These are phyloP conservation scores for Alternaria angustiovoidea DNA, from an alignment of 2,329 filamentous ascomycete species.

Conservation along the genomic window DNA sequence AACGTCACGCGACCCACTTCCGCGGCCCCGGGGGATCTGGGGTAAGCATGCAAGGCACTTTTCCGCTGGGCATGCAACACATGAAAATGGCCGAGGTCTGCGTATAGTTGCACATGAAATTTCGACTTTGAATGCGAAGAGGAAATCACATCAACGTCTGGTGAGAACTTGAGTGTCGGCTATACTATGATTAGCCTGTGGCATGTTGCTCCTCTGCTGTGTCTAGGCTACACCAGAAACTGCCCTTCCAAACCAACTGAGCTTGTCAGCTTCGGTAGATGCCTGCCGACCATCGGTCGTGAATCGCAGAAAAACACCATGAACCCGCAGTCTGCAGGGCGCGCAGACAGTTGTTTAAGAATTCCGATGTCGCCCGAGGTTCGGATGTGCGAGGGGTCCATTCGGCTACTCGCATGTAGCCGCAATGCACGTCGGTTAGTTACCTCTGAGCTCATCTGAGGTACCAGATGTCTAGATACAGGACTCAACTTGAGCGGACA, in stretches of 20 bases:
- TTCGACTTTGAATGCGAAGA: not conserved
- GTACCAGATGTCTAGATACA: not conserved
- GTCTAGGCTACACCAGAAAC: not conserved
- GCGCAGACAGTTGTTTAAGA: not conserved
- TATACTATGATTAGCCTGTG: not conserved
- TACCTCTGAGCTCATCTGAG: constrained; percentile 9
- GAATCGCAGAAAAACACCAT: not conserved
- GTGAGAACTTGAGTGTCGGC: not conserved
- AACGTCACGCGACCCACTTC: constrained; percentile 20
- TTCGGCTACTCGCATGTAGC: constrained; percentile 28
- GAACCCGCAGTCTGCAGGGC: not conserved
- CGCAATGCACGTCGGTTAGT: constrained; percentile 21
- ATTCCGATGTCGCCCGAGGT: constrained; percentile 9
- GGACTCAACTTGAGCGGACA: not conserved
- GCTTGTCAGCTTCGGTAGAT: not conserved
- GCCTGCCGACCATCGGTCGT: not conserved
- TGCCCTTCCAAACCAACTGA: not conserved
- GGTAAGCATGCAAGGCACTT: constrained; percentile 20
- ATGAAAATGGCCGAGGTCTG: not conserved
- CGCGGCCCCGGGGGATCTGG: constrained; percentile 7
- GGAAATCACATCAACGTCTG: too few relatives aligned
- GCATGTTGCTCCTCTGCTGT: not conserved
- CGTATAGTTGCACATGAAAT: not conserved
- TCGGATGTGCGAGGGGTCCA: constrained; percentile 16
- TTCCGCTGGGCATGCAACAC: constrained; percentile 5